Conservation (phyloP, 1,284 basidiomycete genomes). For the Boletellus sp. region DNA sequence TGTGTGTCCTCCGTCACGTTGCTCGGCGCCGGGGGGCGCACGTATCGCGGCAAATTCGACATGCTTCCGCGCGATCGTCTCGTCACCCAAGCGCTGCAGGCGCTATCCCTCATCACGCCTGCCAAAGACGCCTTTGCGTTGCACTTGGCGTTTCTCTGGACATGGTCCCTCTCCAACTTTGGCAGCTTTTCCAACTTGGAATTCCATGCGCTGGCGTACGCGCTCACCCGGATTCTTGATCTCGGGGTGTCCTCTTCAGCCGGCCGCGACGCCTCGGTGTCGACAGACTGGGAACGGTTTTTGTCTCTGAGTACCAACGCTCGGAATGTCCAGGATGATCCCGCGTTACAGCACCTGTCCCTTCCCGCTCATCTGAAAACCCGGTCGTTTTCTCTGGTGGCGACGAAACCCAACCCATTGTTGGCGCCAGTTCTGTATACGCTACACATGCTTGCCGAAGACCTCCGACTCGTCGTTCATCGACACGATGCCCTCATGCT, state of each 20-base stretch:
- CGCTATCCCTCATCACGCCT: constrained; percentile 60
- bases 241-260: constrained; percentile 30
- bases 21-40: constrained; percentile 46
- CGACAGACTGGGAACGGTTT: constrained; percentile 26
- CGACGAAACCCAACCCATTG: constrained; percentile 37
- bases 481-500: constrained; percentile 53
- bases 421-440: constrained; percentile 59
- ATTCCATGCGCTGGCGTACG: constrained; percentile 51
- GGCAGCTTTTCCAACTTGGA: constrained; percentile 45
- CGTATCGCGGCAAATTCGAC: constrained; percentile 45
- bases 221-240: constrained; percentile 50
- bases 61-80: constrained; percentile 50
- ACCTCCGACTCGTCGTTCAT: constrained; percentile 54
- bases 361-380: constrained; percentile 36
- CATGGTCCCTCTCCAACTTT: constrained; percentile 48
- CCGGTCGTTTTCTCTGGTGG: constrained; percentile 21
- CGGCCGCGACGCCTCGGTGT: constrained; percentile 2
- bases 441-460: constrained; percentile 76
- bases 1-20: constrained; percentile 45
- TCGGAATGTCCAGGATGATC: constrained; percentile 56
- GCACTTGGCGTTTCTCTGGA: constrained; percentile 53
- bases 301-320: constrained; percentile 39
- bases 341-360: constrained; percentile 45
- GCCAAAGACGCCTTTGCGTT: constrained; percentile 52
- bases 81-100: constrained; percentile 56